Base-by-base conservation (phyloP, 257 asterid species). In the Solanum pennellii region DNA sequence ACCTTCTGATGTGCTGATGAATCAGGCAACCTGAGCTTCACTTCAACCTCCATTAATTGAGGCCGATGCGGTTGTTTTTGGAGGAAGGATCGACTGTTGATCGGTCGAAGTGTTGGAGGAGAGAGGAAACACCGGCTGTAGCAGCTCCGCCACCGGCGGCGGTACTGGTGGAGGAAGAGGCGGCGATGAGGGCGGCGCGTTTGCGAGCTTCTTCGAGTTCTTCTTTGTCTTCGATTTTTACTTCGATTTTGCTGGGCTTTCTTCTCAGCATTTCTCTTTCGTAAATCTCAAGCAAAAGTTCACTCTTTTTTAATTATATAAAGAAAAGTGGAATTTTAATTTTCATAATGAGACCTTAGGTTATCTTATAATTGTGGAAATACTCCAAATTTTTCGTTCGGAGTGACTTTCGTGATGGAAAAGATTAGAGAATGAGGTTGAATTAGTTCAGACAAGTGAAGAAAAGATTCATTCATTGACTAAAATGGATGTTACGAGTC, bases 181-280 rank as follows among this genome's bases (percentile, higher is more conserved):
- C 13, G 23, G 92, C 29, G 87, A 94, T 84, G 87, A 91, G 86
- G 89, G 93, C 91, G 91, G 94, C 92, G 86, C 93, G 95, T 83
- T 87, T 89, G 90, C 97, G 96, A 73, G 95, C 92, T 91, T 95
- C 99, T 88, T 95, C 98, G 91, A 94, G 96, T 93, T 96, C 99
- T 87, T 93, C 93, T 89, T 90, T 94, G 87, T 96, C 99, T 90
- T 95, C 98, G 21, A 93, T 90, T 88, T 91, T 93, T 12, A 95
- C 94, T 89, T 95, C 95, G 89, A 96, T 94, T 91, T 94, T 94
- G 76, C 96, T 95, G 11, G 99, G 94, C 89, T 94, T 96, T 87
- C 98, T 95, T 83, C 98, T 88, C 85, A 95, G 93, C 99, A 96
- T 96, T 87, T 92, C 94, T 68, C n/a, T 39, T 29, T 76, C 88